phyloP scores from a whole-genome alignment of 371 early-diverging fungal genomes.

The Haplosporangium sp. region DNA sequence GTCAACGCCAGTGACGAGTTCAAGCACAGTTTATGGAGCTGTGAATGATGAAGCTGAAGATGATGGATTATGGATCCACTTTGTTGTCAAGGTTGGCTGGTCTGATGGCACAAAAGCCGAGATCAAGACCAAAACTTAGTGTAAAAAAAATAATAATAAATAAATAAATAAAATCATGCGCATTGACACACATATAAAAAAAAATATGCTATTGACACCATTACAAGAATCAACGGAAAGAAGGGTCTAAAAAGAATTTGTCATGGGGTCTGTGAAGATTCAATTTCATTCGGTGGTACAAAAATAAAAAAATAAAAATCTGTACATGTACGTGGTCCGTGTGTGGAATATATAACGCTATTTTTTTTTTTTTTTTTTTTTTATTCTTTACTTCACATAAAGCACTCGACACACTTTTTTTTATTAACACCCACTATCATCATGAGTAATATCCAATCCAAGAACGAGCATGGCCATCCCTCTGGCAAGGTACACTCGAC shows the following conservation, averaged over 20 bases:
- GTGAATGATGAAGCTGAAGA: conserved; percentile 30
- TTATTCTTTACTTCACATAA: background rate
- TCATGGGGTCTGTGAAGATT: no score
- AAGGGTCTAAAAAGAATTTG: no score
- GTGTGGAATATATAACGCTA: background rate
- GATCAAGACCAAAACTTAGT: conserved; percentile 11
- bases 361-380: background rate
- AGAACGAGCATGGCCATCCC: background rate
- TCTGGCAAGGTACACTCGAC: conserved; percentile 34
- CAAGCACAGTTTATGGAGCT: background rate
- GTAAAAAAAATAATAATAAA: no score
- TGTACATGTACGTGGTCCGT: background rate
- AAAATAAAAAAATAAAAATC: no score
- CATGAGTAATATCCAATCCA: conserved; percentile 9
- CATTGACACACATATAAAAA: no score
- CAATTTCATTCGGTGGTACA: no score
- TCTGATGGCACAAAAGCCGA: conserved; percentile 26
- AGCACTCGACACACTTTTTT: background rate
- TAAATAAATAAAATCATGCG: no score
- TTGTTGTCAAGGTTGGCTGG: conserved; percentile 56
- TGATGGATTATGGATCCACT: conserved; percentile 53
- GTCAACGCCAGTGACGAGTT: background rate
- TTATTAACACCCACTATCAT: background rate
- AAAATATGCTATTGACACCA: no score
- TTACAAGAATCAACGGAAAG: no score